Evolutionary conservation across 208 protist species (phyloP).

Genomic region (Crithidia sp.): DNA sequence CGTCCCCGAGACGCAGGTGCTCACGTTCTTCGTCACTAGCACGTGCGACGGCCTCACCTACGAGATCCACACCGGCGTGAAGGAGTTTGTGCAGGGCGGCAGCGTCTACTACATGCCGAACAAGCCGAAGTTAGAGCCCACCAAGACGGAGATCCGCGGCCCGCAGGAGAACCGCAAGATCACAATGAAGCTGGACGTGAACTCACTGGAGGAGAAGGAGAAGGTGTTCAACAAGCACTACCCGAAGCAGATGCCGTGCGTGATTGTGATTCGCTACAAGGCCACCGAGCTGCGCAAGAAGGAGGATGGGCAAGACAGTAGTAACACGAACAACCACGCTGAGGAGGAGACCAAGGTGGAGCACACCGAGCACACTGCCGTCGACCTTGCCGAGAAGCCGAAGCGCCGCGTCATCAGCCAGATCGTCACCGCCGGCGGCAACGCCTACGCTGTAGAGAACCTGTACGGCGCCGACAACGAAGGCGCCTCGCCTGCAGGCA

Average conservation of each 20-base stretch:
- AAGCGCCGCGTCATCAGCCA: conserved; percentile 87
- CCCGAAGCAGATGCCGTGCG: conserved; percentile 91
- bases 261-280: conserved; percentile 88
- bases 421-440: conserved; percentile 75
- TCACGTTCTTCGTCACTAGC: conserved; percentile 85
- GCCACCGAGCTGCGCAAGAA: conserved; percentile 68
- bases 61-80: conserved; percentile 92
- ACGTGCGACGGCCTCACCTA: conserved; percentile 74
- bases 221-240: conserved; percentile 89
- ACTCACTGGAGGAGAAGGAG: conserved; percentile 82
- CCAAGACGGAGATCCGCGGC: conserved; percentile 67
- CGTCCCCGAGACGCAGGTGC: conserved; percentile 59
- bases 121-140: conserved; percentile 89
- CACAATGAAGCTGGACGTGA: conserved; percentile 77
- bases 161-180: conserved; percentile 80
- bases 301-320: conserved; percentile 34
- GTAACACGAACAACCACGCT: conserved; percentile 24
- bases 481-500: conserved; percentile 34
- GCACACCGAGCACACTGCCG: conserved; percentile 89
- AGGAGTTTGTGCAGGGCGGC: conserved; percentile 78
- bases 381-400: conserved; percentile 79
- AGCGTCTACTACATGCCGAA: conserved; percentile 87
- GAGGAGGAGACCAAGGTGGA: conserved; percentile 66
- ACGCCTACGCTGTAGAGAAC: conserved; percentile 89
- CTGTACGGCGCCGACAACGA: conserved; percentile 87